Base-by-base conservation (phyloP, 1,139 yeast genomes). In the Kodamaea ohmeri region DNA sequence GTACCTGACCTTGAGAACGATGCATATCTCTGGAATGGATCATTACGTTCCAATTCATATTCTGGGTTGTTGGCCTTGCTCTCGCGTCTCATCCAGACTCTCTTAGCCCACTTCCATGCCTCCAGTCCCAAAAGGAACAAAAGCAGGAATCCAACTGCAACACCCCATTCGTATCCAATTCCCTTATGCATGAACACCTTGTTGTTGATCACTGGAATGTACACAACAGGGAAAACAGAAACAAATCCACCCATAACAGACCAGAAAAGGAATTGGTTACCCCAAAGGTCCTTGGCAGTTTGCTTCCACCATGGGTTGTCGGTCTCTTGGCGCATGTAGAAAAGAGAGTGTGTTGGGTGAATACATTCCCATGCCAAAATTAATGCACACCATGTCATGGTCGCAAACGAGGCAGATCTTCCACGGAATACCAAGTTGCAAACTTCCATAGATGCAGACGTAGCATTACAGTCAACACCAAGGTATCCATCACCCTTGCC, bases 401-500 rank as follows among this genome's bases (percentile, higher is more conserved):
- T 53, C 1, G 56, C 62, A 40, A 57, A 57, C 2, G 60, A 48
- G 1, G 58, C 57, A 4, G 59, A 52, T 38, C 62, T 48, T 1
- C 60, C 62, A 32, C 53, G 43, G 49, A 55, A 55, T 4, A 56
- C 62, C 42, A 54, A 46, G 39, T 46, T 42, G 39, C 62, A 57
- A 1, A 47, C 48, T 6, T 41, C 39, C 4, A 37, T 26, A 16
- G 38, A 35, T 12, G 48, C 38, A 24, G 37, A 43, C 20, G 46
- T 46, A 11, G 52, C 41, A 39, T 60, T 60, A 42, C 68, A 63
- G 40, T 58, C 52, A 14, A 33, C 32, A 3, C 68, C 68, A 43
- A 63, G 53, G 43, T 60, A 41, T 1, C 66, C 68, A 35, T 61
- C 48, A 4, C 68, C 68, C 15, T 42, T 50, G 4, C 61, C 63